Base-by-base conservation (phyloP, 495 filamentous ascomycete species). In the Lasiosphaeriaceae sp. region DNA sequence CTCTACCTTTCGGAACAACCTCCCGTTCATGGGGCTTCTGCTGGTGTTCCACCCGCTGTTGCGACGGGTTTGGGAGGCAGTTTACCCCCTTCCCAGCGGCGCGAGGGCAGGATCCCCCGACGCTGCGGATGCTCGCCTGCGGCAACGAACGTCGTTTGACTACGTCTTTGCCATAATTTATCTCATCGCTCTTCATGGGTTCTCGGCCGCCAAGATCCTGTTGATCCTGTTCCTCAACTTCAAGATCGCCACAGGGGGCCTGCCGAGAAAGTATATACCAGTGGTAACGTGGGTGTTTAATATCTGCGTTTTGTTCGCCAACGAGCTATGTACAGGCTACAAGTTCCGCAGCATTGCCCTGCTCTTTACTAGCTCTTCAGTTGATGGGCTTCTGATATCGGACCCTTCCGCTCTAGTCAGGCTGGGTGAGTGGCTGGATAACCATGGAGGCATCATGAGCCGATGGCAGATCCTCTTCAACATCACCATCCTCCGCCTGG, bases 401-500 rank as follows among this genome's bases (percentile, higher is more conserved):
- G 71, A 65, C 2, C 65, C 72, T 0, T 58, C 78, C 2, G 31
- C 63, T 7, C 59, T 83, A 48, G 64, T 83, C 1, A 71, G 74
- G 48, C 86, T 85, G 78, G 90, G 83, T 5, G 68, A 72, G 22
- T 84, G 79, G 72, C 69, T 96, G 9, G 92, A 97, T 71, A 75
- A 74, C 41, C 83, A 88, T 59, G 86, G 92, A 12, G 94, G 94
- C 6, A 70, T 99, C 20, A 84, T 92, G 65, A 77, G 87, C 2
- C 81, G 92, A 57, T 99, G 94, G 94, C 90, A 96, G 68, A 84
- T 99, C 34, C 81, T 94, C 12, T 99, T 99, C 80, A 99, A 97
- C 62, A 83, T 99, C 57, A 97, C 94, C n/a, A 82, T 96, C 6
- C 75, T 99, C 41, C 84, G 94, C 21, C 75, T 97, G 43, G 90